Conservation (phyloP, 805 yeast species). For the Torulaspora microellipsoides region DNA sequence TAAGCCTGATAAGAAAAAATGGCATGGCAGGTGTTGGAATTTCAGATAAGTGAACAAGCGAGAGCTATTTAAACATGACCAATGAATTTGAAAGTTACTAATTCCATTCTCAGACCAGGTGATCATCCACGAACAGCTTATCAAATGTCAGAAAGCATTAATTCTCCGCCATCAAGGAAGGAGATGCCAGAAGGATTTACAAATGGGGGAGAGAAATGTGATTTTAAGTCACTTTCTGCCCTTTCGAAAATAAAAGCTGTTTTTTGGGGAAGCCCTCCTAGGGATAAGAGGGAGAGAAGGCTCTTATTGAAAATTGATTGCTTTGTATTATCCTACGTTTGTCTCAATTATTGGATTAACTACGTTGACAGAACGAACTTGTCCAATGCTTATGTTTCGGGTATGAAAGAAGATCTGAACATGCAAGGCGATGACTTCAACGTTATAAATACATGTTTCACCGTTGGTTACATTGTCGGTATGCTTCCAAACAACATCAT, state of each 20-base stretch:
- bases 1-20: no score
- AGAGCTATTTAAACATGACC: no score
- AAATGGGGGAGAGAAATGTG: neutral
- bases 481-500: slow-evolving; percentile 55
- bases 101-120: no score
- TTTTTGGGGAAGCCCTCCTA: slow-evolving; percentile 36
- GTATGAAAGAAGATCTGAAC: slow-evolving; percentile 50
- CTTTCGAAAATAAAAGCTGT: slow-evolving; percentile 12
- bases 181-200: no score
- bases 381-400: slow-evolving; percentile 53
- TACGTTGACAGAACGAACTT: slow-evolving; percentile 50
- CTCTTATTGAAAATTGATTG: slow-evolving; percentile 20
- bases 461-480: slow-evolving; percentile 52
- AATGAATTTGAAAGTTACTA: no score
- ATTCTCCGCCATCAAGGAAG: no score
- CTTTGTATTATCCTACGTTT: slow-evolving; percentile 21
- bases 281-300: slow-evolving; percentile 31
- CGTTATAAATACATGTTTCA: slow-evolving; percentile 47
- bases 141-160: no score
- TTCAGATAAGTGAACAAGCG: no score
- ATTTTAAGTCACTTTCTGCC: slow-evolving; percentile 1
- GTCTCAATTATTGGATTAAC: slow-evolving; percentile 35
- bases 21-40: no score
- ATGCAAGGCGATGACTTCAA: slow-evolving; percentile 46
- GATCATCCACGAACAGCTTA: no score